These are phyloP conservation scores for Paramecium biaurelia DNA, from an alignment of 73 alveolate species.

Conservation along the genomic window DNA sequence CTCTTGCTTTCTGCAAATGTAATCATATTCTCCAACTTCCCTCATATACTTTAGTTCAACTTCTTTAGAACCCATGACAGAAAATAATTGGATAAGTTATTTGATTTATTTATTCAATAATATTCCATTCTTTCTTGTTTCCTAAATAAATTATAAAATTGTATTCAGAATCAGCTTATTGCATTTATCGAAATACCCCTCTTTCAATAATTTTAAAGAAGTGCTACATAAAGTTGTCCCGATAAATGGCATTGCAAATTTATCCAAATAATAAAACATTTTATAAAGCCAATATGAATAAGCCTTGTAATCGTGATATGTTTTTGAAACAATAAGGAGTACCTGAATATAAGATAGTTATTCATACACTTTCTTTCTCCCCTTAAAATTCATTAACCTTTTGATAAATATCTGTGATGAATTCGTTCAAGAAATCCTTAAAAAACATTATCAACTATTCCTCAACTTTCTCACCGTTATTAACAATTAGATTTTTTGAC, in stretches of 20 bases:
- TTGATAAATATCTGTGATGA: background rate
- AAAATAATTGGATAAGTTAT: background rate
- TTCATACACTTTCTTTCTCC: constrained; percentile 17
- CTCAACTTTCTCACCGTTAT: background rate
- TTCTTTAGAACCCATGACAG: background rate
- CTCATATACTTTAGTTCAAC: background rate
- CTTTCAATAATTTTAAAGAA: background rate
- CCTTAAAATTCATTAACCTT: background rate
- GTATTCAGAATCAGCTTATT: background rate
- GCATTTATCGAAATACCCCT: background rate
- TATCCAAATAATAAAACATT: background rate
- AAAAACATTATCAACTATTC: background rate
- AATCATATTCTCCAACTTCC: background rate
- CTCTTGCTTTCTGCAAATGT: background rate
- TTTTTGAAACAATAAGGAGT: background rate
- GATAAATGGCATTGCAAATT: background rate
- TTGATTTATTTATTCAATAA: background rate
- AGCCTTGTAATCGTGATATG: constrained; percentile 3
- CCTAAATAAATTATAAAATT: background rate
- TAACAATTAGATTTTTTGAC: background rate
- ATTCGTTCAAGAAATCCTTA: background rate
- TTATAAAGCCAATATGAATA: constrained; percentile 25
- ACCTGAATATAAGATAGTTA: background rate
- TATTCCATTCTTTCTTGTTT: background rate
- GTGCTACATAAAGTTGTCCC: background rate